These are phyloP conservation scores for Acanthochlamys bracteata DNA, from an alignment of 106 monocot species.

Conservation along the genomic window DNA sequence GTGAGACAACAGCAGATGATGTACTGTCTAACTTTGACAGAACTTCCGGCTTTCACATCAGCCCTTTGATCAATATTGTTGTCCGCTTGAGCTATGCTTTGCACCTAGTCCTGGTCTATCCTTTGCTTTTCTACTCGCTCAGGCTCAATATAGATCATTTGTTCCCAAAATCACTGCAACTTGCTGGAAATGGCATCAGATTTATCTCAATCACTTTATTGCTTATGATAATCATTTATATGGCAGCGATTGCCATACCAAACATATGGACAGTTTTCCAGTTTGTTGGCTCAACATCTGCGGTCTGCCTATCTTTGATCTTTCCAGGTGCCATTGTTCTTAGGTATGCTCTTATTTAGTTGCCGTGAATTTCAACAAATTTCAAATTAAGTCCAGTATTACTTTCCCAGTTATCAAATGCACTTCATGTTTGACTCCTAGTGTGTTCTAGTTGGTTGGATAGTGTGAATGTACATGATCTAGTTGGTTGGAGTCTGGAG, in stretches of 20 bases:
- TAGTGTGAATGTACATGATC: too few relatives aligned
- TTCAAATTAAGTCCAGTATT: neutral
- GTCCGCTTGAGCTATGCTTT: slow-evolving; percentile 84
- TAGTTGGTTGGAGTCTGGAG: too few relatives aligned
- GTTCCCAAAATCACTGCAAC: slow-evolving; percentile 28
- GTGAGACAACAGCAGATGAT: slow-evolving; percentile 76
- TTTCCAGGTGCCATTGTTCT: slow-evolving; percentile 83
- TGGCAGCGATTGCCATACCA: slow-evolving; percentile 73
- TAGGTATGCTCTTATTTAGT: slow-evolving; percentile 27
- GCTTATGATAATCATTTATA: slow-evolving; percentile 46
- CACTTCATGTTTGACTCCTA: too few relatives aligned
- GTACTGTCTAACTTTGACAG: slow-evolving; percentile 74
- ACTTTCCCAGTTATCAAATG: neutral
- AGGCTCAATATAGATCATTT: slow-evolving; percentile 71
- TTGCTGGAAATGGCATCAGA: slow-evolving; percentile 23
- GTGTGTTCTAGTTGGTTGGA: too few relatives aligned
- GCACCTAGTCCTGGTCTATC: slow-evolving; percentile 82
- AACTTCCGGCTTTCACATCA: slow-evolving; percentile 23
- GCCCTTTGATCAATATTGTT: slow-evolving; percentile 39
- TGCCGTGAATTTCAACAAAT: neutral
- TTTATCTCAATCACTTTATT: slow-evolving; percentile 38
- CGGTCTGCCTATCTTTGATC: slow-evolving; percentile 74
- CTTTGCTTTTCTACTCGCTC: slow-evolving; percentile 71
- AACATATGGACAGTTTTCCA: slow-evolving; percentile 85
- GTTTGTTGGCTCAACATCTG: slow-evolving; percentile 68